Percentiles rank a stretch among this genome's conserved stretches.
These are phyloP conservation scores for Dillenia turbinata DNA, from an alignment of 164 flowering plant genomes.

Conservation along the genomic window DNA sequence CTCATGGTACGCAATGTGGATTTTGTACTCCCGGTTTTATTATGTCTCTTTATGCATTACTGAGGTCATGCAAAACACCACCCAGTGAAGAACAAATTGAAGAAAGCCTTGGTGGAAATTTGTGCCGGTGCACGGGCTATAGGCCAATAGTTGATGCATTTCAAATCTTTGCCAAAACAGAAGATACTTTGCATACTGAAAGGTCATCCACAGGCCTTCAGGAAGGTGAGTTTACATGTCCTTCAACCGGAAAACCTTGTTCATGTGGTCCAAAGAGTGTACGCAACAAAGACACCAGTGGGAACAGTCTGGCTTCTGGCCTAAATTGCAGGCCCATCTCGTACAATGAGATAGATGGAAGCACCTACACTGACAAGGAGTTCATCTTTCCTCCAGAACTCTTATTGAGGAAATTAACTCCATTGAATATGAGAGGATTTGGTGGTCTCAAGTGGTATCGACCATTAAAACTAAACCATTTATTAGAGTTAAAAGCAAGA, in stretches of 20 bases:
- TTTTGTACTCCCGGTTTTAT: slow-evolving; percentile 98
- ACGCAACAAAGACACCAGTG: slow-evolving; percentile 10
- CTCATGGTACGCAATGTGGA: slow-evolving; percentile 99
- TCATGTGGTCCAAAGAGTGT: slow-evolving; percentile 52
- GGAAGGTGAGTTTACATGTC: slow-evolving; percentile 59
- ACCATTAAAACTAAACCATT: slow-evolving; percentile 60
- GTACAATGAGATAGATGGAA: slow-evolving; percentile 72
- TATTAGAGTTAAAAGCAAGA: slow-evolving; percentile 61
- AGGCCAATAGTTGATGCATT: slow-evolving; percentile 95
- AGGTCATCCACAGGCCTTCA: slow-evolving; percentile 28
- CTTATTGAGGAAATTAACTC: slow-evolving; percentile 46
- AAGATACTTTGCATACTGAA: slow-evolving; percentile 58
- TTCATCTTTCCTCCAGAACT: slow-evolving; percentile 97
- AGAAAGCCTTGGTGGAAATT: slow-evolving; percentile 89
- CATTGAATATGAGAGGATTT: slow-evolving; percentile 59
- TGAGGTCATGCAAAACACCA: slow-evolving; percentile 62
- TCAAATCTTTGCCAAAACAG: slow-evolving; percentile 85
- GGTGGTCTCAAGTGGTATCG: slow-evolving; percentile 87
- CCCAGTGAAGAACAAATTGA: slow-evolving; percentile 90
- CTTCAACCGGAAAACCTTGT: slow-evolving; percentile 93
- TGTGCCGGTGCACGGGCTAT: slow-evolving; percentile 99
- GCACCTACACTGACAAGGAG: slow-evolving; percentile 67
- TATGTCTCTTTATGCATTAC: slow-evolving; percentile 93
- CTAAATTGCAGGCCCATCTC: slow-evolving; percentile 34
- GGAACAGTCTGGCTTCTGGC: slow-evolving; percentile 11